Base-by-base conservation (phyloP, 345 rosid genomes). In the Clarkia xantiana region DNA sequence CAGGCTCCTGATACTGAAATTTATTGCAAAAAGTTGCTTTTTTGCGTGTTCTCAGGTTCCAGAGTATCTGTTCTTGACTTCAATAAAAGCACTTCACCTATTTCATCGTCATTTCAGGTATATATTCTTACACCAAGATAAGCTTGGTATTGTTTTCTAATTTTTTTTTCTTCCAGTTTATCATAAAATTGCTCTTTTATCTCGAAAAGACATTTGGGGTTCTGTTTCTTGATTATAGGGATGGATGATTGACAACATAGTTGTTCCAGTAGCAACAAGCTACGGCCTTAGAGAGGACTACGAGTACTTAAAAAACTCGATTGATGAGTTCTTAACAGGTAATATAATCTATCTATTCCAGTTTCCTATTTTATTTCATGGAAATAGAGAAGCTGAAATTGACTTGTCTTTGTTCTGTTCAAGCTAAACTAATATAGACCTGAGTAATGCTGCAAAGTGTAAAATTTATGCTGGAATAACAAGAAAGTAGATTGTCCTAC, bases 221-320 rank as follows among this genome's bases (percentile, higher is more conserved):
- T 12, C 9, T 45, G 17, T 56, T 70, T 49, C 38, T 46, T 13
- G 51, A 46, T 58, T 29, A 1, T 48, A 91, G 96, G 87, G 76
- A 16, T 84, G 94, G 94, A 76, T 86, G 79, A 79, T 86, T 4
- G 89, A 84, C 61, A 78, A 75, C 61, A 72, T 76, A 29, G 85
- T 91, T 63, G 93, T 83, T 59, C 90, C 96, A 18, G 76, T 74
- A 60, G 98, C 93, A 56, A 63, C 77, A 51, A 58, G 62, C 44
- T 78, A 86, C 69, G 86, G 79, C 54, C 79, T 76, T 65, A 71
- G 76, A 42, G 59, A 78, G 66, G 93, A 91, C 58, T 84, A 80
- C 56, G 77, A 73, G 57, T 86, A 91, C 70, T 69, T 91, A 56
- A 91, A 79, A 59, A 64, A 61, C 63, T 91, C 94, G 7, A 91